A percentile compares a stretch with the other conserved stretches of the same genome.
Conservation (phyloP, 768 basidiomycete species). For the Suillus lakei region DNA sequence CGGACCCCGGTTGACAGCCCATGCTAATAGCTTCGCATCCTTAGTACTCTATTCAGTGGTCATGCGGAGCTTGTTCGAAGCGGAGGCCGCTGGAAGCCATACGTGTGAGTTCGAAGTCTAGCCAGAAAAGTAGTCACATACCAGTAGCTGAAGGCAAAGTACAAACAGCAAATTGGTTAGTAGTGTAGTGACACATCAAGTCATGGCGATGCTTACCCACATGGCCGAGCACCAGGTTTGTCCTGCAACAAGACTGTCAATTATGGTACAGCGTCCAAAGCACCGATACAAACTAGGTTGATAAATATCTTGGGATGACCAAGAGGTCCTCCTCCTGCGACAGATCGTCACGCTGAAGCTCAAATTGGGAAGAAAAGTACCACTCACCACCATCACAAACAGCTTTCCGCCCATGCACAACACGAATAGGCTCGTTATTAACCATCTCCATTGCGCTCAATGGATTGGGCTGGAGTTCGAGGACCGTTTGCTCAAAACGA, state of each 20-base stretch:
- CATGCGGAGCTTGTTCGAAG: conserved; percentile 84
- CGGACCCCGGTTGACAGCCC: not conserved
- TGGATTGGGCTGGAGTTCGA: conserved; percentile 88
- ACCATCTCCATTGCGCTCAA: conserved; percentile 92
- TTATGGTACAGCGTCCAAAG: conserved; percentile 5
- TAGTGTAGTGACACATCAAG: no score
- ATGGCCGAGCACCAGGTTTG: conserved; percentile 83
- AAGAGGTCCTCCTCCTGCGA: conserved; percentile 85
- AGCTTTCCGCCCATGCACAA: conserved; percentile 84
- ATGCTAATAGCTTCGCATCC: not conserved
- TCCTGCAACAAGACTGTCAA: conserved; percentile 56
- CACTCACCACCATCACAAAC: conserved; percentile 93
- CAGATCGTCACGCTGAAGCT: conserved; percentile 10
- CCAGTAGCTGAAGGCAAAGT: conserved; percentile 48
- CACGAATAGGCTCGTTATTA: conserved; percentile 79
- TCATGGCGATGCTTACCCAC: conserved; percentile 69
- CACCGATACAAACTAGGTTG: conserved; percentile 72
- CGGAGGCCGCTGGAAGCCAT: conserved; percentile 71
- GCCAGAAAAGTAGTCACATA: conserved; percentile 29
- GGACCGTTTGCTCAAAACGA: conserved; percentile 90
- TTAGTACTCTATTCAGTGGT: conserved; percentile 26
- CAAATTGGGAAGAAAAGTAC: conserved; percentile 6
- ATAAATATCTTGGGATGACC: conserved; percentile 98
- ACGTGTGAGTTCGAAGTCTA: not conserved
- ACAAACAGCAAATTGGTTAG: conserved; percentile 10